Percentiles rank a stretch among this genome's conserved stretches.
Conservation (phyloP, 176 grass and related monocot genomes). For the Musa beccarii region DNA sequence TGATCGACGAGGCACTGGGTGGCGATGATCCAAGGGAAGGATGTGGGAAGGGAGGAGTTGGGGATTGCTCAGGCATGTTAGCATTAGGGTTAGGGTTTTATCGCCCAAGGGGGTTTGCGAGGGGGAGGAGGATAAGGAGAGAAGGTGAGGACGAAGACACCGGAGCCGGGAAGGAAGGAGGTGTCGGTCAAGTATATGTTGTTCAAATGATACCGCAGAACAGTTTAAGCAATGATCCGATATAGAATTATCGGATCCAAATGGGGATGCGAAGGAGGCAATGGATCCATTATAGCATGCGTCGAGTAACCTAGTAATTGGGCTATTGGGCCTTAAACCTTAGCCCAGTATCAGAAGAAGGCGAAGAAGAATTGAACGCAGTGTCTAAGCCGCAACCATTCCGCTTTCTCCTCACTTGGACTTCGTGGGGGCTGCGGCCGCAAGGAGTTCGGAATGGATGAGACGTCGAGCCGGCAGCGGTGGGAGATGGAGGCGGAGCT, state of each 20-base stretch:
- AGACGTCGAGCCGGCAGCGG: background rate
- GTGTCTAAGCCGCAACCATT: background rate
- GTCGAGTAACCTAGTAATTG: background rate
- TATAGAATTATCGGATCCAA: background rate
- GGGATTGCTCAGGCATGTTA: background rate
- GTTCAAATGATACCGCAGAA: background rate
- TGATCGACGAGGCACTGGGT: background rate
- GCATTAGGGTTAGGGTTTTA: conserved; percentile 7
- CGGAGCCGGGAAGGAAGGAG: background rate
- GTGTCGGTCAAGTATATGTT: background rate
- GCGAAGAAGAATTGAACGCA: background rate
- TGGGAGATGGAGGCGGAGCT: conserved; percentile 29
- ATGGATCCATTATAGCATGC: too few species aligned
- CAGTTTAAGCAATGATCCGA: background rate
- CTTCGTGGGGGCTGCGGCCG: background rate
- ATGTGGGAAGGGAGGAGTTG: conserved; percentile 15
- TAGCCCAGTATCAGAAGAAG: background rate
- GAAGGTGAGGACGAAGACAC: background rate
- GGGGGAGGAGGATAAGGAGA: background rate
- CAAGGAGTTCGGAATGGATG: background rate
- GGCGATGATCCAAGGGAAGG: conserved; percentile 13
- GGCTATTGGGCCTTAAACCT: background rate
- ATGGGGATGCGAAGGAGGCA: background rate
- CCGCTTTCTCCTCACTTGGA: background rate
- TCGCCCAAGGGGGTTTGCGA: background rate